Percentiles rank a stretch among this genome's conserved stretches.
These are phyloP conservation scores for Aspergillus tamarii DNA, from an alignment of 2,329 filamentous ascomycete genomes.

Conservation along the genomic window DNA sequence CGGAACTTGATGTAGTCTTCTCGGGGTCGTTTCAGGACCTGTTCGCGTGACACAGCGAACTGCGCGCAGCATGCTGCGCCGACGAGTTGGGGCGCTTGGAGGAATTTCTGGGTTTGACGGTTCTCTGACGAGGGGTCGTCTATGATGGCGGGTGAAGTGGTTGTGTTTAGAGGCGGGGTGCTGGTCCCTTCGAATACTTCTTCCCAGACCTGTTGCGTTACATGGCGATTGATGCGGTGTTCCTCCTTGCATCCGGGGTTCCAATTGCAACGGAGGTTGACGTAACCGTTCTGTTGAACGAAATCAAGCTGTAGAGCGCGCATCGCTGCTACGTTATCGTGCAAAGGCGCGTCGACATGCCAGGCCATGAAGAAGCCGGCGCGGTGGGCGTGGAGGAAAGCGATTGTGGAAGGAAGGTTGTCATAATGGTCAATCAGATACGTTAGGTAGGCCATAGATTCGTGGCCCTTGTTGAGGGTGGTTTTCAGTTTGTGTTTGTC, in stretches of 20 bases:
- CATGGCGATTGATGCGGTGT: constrained; percentile 39
- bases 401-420: constrained; percentile 54
- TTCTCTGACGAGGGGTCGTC: not conserved
- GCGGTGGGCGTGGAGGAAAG: constrained; percentile 63
- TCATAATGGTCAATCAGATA: constrained; percentile 53
- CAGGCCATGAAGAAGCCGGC: constrained; percentile 51
- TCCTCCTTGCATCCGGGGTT: constrained; percentile 55
- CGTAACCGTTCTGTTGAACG: constrained; percentile 59
- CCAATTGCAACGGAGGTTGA: constrained; percentile 64
- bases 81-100: constrained; percentile 53
- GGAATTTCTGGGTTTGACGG: constrained; percentile 26
- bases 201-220: constrained; percentile 41
- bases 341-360: constrained; percentile 61
- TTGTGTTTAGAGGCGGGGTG: constrained; percentile 36
- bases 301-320: constrained; percentile 53
- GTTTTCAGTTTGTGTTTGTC: constrained; percentile 32
- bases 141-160: constrained; percentile 12
- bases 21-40: constrained; percentile 52
- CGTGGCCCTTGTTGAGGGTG: constrained; percentile 49
- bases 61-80: constrained; percentile 67
- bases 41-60: constrained; percentile 62
- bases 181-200: constrained; percentile 46
- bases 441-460: constrained; percentile 52
- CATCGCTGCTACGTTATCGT: constrained; percentile 58
- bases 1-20: constrained; percentile 61